phyloP scores from a whole-genome alignment of 768 basidiomycete species.

The Tulasnella sp. region DNA sequence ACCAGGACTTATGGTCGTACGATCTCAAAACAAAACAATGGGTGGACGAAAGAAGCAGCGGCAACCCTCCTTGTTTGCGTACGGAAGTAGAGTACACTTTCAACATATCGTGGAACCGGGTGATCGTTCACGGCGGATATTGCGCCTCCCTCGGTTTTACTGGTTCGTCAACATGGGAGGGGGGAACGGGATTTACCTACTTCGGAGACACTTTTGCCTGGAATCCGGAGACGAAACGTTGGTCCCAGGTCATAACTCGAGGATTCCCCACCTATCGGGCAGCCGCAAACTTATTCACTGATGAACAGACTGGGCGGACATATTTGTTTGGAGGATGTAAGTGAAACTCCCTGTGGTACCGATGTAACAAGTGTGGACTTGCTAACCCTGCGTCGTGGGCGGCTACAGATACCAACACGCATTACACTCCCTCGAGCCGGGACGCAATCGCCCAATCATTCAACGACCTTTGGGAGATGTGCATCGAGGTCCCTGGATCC shows the following conservation, averaged over 20 bases:
- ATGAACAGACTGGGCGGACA: slow-evolving; percentile 41
- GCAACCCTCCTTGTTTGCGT: slow-evolving; percentile 41
- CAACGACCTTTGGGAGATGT: slow-evolving; percentile 44
- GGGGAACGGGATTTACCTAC: slow-evolving; percentile 40
- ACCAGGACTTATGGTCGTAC: slow-evolving; percentile 44
- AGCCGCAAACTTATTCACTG: slow-evolving; percentile 39
- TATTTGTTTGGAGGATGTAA: slow-evolving; percentile 43
- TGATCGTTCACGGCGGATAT: slow-evolving; percentile 45
- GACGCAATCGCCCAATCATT: slow-evolving; percentile 38
- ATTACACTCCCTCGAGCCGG: slow-evolving; percentile 40
- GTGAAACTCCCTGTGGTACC: background rate
- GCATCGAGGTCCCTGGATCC: slow-evolving; percentile 41
- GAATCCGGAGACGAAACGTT: slow-evolving; percentile 35
- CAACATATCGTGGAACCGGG: slow-evolving; percentile 40
- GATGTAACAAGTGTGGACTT: background rate
- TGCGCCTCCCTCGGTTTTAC: slow-evolving; percentile 32
- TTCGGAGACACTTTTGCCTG: slow-evolving; percentile 45
- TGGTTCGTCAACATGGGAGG: background rate
- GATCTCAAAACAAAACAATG: slow-evolving; percentile 38
- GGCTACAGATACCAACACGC: slow-evolving; percentile 39
- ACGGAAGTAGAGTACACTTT: slow-evolving; percentile 40
- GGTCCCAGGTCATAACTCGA: slow-evolving; percentile 44
- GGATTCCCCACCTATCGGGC: slow-evolving; percentile 47
- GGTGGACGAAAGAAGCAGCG: slow-evolving; percentile 39
- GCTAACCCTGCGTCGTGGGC: background rate